A percentile compares a stretch with the other conserved stretches of the same genome.
Evolutionary conservation across 495 filamentous ascomycete species (phyloP).

Genomic region (Pseudevernia furfuracea): DNA sequence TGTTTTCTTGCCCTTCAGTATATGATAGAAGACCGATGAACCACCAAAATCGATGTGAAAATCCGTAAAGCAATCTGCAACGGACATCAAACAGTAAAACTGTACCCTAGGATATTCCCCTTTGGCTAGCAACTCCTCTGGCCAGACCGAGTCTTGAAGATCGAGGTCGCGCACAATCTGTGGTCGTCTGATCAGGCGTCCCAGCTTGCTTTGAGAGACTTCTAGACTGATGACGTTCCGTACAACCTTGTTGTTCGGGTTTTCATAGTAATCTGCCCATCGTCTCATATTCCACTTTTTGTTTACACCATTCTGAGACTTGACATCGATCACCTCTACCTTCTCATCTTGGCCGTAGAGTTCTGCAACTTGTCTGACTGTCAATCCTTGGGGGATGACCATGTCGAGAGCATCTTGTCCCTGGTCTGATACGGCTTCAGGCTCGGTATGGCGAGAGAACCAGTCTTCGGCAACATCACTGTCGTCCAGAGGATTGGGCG

Average conservation of each 20-base stretch:
- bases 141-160: slow-evolving; percentile 67
- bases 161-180: slow-evolving; percentile 66
- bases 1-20: slow-evolving; percentile 66
- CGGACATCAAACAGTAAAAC: slow-evolving; percentile 72
- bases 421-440: slow-evolving; percentile 46
- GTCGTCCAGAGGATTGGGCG: slow-evolving; percentile 9
- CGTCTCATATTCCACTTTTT: slow-evolving; percentile 64
- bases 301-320: slow-evolving; percentile 62
- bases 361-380: slow-evolving; percentile 58
- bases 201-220: slow-evolving; percentile 60
- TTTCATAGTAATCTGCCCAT: slow-evolving; percentile 72
- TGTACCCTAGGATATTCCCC: slow-evolving; percentile 57
- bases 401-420: slow-evolving; percentile 65
- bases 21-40: slow-evolving; percentile 72
- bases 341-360: slow-evolving; percentile 58
- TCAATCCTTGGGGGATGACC: slow-evolving; percentile 63
- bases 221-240: slow-evolving; percentile 74
- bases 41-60: slow-evolving; percentile 78
- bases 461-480: slow-evolving; percentile 27
- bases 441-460: slow-evolving; percentile 29
- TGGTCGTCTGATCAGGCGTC: slow-evolving; percentile 57
- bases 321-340: slow-evolving; percentile 70
- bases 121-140: slow-evolving; percentile 49
- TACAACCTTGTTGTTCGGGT: slow-evolving; percentile 52
- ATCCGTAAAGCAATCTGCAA: slow-evolving; percentile 71